Percentiles rank a stretch among this genome's conserved stretches.
phyloP scores from a whole-genome alignment of 768 basidiomycete genomes.

The Lactarius trivialis region DNA sequence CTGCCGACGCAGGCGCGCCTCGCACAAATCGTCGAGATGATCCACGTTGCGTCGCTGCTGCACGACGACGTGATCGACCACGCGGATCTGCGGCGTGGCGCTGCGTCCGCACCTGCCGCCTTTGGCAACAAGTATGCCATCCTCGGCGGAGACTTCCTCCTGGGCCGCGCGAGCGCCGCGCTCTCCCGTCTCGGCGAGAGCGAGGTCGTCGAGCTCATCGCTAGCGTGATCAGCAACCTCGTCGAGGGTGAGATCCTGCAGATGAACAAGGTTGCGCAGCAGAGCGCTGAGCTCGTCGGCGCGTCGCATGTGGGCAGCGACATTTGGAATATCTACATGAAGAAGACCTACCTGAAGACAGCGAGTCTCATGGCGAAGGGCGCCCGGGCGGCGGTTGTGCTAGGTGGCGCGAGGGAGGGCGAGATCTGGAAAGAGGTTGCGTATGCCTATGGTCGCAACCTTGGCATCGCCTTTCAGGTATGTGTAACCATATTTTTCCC shows the following conservation, averaged over 20 bases:
- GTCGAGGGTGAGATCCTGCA: constrained; percentile 96
- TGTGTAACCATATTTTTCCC: background rate
- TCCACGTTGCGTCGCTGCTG: constrained; percentile 88
- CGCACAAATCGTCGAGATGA: constrained; percentile 97
- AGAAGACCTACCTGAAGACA: constrained; percentile 91
- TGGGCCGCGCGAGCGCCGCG: constrained; percentile 85
- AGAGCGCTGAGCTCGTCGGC: constrained; percentile 30
- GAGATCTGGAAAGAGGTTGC: constrained; percentile 85
- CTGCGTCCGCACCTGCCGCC: constrained; percentile 59
- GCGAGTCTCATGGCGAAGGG: constrained; percentile 89
- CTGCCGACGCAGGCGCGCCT: constrained; percentile 88
- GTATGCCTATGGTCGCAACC: constrained; percentile 83
- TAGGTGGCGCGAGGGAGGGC: constrained; percentile 74
- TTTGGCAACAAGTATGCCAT: constrained; percentile 93
- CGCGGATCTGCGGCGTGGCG: constrained; percentile 63
- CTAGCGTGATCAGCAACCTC: constrained; percentile 86
- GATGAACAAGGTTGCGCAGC: constrained; percentile 48
- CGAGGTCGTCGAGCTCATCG: constrained; percentile 91
- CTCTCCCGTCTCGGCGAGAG: constrained; percentile 77
- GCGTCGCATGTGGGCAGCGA: constrained; percentile 34
- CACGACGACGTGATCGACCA: constrained; percentile 87
- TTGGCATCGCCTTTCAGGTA: constrained; percentile 96
- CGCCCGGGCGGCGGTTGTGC: constrained; percentile 75
- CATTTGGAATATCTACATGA: constrained; percentile 73
- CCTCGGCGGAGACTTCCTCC: constrained; percentile 91